Conservation (phyloP, 1,284 basidiomycete genomes). For the Cerrena zonata region DNA sequence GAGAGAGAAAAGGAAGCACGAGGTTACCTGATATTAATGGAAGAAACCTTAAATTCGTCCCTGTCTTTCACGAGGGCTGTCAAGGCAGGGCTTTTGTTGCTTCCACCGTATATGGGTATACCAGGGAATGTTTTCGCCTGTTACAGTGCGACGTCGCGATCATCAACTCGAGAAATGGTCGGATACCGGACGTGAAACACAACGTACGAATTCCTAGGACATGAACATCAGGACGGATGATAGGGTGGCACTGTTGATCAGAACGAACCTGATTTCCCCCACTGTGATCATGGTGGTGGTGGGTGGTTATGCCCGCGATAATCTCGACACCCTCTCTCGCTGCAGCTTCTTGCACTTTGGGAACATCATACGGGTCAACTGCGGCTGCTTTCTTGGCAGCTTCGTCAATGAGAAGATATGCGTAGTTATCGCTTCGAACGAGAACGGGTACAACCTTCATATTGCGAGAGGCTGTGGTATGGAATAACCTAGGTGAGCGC, state of each 20-base stretch:
- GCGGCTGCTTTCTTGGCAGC: constrained; percentile 65
- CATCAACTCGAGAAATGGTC: neutral
- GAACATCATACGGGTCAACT: constrained; percentile 79
- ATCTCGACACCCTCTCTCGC: constrained; percentile 64
- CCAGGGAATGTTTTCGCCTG: constrained; percentile 61
- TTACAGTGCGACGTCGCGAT: neutral
- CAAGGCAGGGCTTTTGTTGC: constrained; percentile 60
- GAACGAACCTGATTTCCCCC: constrained; percentile 72
- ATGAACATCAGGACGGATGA: constrained; percentile 5
- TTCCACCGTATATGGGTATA: constrained; percentile 82
- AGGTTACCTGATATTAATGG: constrained; percentile 63
- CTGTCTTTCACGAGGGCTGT: constrained; percentile 75
- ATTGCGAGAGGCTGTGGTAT: constrained; percentile 20
- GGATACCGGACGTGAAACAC: neutral
- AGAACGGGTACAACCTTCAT: constrained; percentile 77
- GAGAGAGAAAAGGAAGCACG: neutral
- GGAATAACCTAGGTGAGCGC: constrained; percentile 18
- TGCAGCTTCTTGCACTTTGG: constrained; percentile 67
- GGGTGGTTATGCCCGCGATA: constrained; percentile 77
- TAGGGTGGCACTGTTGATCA: constrained; percentile 2
- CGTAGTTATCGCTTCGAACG: constrained; percentile 82
- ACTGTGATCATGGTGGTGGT: constrained; percentile 87
- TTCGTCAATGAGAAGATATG: constrained; percentile 80
- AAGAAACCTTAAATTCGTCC: constrained; percentile 66
- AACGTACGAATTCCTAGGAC: constrained; percentile 50